phyloP scores from a whole-genome alignment of 495 filamentous ascomycete species.

The Pyrenula aspistea region DNA sequence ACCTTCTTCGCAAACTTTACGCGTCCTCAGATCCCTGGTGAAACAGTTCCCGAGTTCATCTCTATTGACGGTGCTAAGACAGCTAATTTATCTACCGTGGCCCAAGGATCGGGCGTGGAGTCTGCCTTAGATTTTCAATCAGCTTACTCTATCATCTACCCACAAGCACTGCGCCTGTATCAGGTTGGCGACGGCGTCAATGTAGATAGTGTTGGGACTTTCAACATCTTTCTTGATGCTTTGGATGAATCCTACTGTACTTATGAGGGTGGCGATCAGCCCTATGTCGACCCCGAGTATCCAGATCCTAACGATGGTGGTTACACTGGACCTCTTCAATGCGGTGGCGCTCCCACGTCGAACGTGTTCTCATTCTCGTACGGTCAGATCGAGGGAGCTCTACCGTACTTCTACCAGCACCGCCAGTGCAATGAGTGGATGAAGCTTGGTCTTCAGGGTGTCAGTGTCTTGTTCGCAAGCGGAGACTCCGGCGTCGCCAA shows the following conservation, averaged over 20 bases:
- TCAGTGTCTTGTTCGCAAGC: slow-evolving; percentile 47
- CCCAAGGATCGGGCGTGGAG: slow-evolving; percentile 21
- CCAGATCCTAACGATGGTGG: slow-evolving; percentile 38
- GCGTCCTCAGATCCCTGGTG: slow-evolving; percentile 22
- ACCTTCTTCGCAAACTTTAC: slow-evolving; percentile 38
- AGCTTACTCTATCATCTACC: slow-evolving; percentile 35
- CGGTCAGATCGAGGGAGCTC: slow-evolving; percentile 34
- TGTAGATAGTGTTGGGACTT: slow-evolving; percentile 25
- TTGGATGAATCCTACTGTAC: slow-evolving; percentile 40
- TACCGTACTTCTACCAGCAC: slow-evolving; percentile 37
- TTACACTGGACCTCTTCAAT: slow-evolving; percentile 46
- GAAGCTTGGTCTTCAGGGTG: slow-evolving; percentile 54
- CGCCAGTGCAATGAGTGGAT: slow-evolving; percentile 50
- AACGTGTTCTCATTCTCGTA: slow-evolving; percentile 53
- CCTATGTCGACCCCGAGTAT: slow-evolving; percentile 32
- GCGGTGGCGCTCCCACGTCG: slow-evolving; percentile 45
- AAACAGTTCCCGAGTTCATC: slow-evolving; percentile 26
- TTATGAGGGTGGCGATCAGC: slow-evolving; percentile 29
- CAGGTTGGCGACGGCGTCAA: slow-evolving; percentile 42
- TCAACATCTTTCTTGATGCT: slow-evolving; percentile 40
- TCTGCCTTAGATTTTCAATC: slow-evolving; percentile 36
- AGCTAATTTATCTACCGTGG: slow-evolving; percentile 10
- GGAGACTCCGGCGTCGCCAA: slow-evolving; percentile 49
- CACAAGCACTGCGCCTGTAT: slow-evolving; percentile 42
- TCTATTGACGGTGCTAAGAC: slow-evolving; percentile 31